phyloP scores from a whole-genome alignment of 2,329 filamentous ascomycete species.

The Apiospora phragmitis region DNA sequence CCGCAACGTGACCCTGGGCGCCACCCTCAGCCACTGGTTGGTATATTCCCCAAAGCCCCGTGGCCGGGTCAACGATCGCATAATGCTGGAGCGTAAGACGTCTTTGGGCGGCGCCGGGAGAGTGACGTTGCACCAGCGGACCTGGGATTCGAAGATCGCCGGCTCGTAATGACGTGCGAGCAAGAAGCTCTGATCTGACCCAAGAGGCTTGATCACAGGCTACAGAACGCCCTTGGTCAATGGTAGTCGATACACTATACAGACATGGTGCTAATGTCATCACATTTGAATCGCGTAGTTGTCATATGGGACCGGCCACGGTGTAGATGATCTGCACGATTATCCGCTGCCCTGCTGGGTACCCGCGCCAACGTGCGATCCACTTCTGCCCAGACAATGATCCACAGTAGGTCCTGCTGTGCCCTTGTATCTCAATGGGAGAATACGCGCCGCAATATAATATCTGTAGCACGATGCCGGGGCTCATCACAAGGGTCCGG shows the following conservation, averaged over 20 bases:
- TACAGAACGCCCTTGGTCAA: accelerated
- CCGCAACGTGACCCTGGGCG: constrained; percentile 16
- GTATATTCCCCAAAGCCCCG: constrained; percentile 18
- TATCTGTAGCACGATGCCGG: no score
- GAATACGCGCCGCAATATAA: no score
- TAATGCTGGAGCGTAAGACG: constrained; percentile 17
- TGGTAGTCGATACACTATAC: neutral
- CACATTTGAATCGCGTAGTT: no score
- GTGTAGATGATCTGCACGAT: no score
- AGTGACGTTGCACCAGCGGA: constrained; percentile 16
- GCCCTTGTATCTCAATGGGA: no score
- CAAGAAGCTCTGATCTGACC: constrained; percentile 18
- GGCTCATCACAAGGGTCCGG: no score
- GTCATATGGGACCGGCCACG: no score
- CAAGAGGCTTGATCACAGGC: neutral
- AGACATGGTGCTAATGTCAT: no score
- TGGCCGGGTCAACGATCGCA: constrained; percentile 14
- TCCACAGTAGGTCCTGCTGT: no score
- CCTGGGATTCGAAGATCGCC: constrained; percentile 9
- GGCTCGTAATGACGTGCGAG: constrained; percentile 11
- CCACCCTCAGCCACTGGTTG: constrained; percentile 18
- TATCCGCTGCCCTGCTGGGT: no score
- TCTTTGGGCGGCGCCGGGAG: constrained; percentile 17
- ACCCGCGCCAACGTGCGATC: no score
- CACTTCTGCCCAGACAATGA: no score